Evolutionary conservation across 208 protist species (phyloP).

Genomic region (Wallacemonas sp.): DNA sequence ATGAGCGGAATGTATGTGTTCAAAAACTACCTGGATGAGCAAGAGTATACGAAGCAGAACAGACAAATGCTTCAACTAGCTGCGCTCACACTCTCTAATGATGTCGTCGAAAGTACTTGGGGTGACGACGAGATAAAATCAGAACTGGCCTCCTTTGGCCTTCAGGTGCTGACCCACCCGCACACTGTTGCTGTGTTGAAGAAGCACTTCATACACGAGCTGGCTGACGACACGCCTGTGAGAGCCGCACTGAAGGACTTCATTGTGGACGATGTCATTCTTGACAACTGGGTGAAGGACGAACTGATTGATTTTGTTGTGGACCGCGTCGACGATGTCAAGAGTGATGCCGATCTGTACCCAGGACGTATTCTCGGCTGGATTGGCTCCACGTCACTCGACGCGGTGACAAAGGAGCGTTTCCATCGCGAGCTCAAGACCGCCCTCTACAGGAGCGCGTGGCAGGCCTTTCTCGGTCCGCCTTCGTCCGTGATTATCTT

Average conservation of each 20-base stretch:
- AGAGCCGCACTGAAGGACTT: constrained; percentile 58
- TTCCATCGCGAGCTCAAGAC: constrained; percentile 43
- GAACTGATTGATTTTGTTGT: constrained; percentile 71
- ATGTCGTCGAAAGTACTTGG: constrained; percentile 57
- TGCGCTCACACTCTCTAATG: constrained; percentile 72
- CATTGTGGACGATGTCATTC: constrained; percentile 68
- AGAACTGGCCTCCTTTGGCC: constrained; percentile 49
- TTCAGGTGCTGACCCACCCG: constrained; percentile 58
- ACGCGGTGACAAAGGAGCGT: constrained; percentile 29
- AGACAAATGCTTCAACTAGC: constrained; percentile 68
- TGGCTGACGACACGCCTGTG: constrained; percentile 54
- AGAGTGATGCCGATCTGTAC: constrained; percentile 55
- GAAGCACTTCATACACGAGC: constrained; percentile 48
- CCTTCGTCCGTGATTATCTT: constrained; percentile 30
- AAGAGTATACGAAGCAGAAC: constrained; percentile 30
- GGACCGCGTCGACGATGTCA: constrained; percentile 46
- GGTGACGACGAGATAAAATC: constrained; percentile 48
- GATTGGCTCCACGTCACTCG: constrained; percentile 41
- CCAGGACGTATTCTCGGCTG: constrained; percentile 47
- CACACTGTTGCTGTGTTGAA: constrained; percentile 50
- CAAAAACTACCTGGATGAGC: constrained; percentile 19
- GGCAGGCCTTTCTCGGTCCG: constrained; percentile 60
- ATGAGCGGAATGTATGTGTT: constrained; percentile 44
- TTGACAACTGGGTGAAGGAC: constrained; percentile 81
- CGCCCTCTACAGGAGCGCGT: constrained; percentile 26